phyloP scores from a whole-genome alignment of 305 asterid genomes.

The Fraxinus floribunda region DNA sequence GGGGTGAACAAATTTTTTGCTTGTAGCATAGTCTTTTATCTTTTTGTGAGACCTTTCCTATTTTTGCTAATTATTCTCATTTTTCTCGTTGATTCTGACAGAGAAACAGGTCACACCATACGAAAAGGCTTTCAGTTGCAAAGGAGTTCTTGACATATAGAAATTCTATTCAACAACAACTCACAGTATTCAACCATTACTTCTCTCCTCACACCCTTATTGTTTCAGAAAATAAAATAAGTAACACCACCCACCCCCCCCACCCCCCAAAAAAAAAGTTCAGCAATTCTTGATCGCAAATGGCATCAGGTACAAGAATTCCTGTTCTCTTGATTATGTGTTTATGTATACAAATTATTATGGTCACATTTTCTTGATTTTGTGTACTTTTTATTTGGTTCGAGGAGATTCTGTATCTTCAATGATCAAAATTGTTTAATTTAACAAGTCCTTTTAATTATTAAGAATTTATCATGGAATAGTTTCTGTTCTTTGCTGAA shows the following conservation, averaged over 20 bases:
- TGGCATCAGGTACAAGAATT: conserved; percentile 8
- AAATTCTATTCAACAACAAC: not conserved
- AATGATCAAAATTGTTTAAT: not conserved
- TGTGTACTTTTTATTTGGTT: not conserved
- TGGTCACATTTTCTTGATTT: not conserved
- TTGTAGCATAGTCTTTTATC: not conserved
- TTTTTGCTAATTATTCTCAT: not conserved
- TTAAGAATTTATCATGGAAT: not conserved
- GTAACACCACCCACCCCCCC: too few species aligned
- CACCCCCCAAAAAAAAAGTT: not conserved
- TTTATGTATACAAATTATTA: not conserved
- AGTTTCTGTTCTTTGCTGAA: not conserved
- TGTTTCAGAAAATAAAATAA: conserved; percentile 1
- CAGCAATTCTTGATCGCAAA: not conserved
- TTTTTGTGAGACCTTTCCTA: not conserved
- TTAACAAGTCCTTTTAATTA: not conserved
- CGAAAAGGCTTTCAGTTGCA: not conserved
- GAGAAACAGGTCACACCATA: not conserved
- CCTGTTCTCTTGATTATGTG: not conserved
- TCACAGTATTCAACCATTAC: not conserved
- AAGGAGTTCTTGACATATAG: not conserved
- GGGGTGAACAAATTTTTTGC: not conserved
- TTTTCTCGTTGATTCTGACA: not conserved
- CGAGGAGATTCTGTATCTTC: not conserved
- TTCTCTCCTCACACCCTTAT: not conserved